A percentile compares a stretch with the other conserved stretches of the same genome.
Conservation (phyloP, 225 moss, liverwort and hornwort species). For the Pleurozium schreberi region DNA sequence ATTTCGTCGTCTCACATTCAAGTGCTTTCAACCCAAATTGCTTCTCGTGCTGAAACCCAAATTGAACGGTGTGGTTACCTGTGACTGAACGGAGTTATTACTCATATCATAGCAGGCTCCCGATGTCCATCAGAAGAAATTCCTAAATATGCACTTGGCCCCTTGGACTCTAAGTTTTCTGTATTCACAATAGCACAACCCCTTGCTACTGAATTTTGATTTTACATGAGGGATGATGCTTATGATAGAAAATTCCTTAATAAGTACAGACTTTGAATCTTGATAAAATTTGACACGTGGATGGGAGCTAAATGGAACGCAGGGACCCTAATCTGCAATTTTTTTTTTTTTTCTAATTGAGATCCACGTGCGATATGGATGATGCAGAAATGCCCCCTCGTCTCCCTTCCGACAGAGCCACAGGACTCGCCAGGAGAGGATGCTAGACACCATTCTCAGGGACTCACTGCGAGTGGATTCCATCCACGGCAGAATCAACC, state of each 20-base stretch:
- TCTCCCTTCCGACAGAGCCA: slow-evolving; percentile 26
- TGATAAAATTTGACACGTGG: not conserved
- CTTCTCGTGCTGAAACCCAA: not conserved
- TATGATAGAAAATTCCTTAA: not conserved
- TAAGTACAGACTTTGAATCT: not conserved
- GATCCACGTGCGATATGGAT: not conserved
- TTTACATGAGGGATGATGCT: not conserved
- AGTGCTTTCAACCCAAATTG: not conserved
- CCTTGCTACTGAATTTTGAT: not conserved
- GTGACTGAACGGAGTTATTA: not conserved
- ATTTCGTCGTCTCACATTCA: not conserved
- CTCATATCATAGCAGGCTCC: too few relatives aligned
- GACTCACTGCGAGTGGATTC: slow-evolving; percentile 23
- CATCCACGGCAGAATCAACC: slow-evolving; percentile 9
- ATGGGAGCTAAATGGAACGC: not conserved
- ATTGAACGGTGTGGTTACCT: not conserved
- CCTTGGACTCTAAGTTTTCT: not conserved
- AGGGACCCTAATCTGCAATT: not conserved
- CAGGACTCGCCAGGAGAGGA: slow-evolving; percentile 21
- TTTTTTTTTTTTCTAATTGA: not conserved
- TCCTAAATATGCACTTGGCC: not conserved
- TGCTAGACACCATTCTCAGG: slow-evolving; percentile 19
- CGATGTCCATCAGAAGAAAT: not conserved
- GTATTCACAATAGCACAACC: not conserved
- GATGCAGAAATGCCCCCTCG: slow-evolving; percentile 22